Conservation (phyloP, 1,139 yeast species). For the Debaryomycetaceae sp. region DNA sequence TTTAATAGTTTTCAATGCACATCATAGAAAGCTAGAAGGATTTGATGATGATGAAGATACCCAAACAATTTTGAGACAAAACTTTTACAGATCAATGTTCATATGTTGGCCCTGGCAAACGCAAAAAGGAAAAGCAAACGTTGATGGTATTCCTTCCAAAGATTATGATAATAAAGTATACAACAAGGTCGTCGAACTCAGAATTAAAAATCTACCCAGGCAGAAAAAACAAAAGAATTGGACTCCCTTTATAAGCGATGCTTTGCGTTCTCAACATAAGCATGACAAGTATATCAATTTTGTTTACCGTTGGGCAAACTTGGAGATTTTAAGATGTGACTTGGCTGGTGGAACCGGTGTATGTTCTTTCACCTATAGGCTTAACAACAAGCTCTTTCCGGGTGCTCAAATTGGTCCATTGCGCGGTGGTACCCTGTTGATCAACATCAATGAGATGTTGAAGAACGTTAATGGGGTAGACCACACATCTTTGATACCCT, state of each 20-base stretch:
- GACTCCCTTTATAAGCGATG: slow-evolving; percentile 37
- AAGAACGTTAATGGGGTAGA: slow-evolving; percentile 7
- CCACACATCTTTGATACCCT: slow-evolving; percentile 12
- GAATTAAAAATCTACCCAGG: slow-evolving; percentile 19
- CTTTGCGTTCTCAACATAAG: slow-evolving; percentile 15
- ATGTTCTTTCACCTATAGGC: slow-evolving; percentile 25
- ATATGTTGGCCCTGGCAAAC: slow-evolving; percentile 22
- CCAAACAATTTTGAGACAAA: slow-evolving; percentile 10
- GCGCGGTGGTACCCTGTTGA: slow-evolving; percentile 37
- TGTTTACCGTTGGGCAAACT: slow-evolving; percentile 36
- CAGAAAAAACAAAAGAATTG: slow-evolving; percentile 37
- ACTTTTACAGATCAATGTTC: slow-evolving; percentile 12
- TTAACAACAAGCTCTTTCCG: slow-evolving; percentile 13
- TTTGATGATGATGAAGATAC: slow-evolving; percentile 24
- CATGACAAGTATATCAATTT: slow-evolving; percentile 29
- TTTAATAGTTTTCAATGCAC: slow-evolving; percentile 29
- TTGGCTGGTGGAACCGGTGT: slow-evolving; percentile 17
- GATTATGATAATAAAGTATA: slow-evolving; percentile 18
- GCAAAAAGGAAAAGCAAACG: slow-evolving; percentile 26
- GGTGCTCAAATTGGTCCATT: slow-evolving; percentile 27
- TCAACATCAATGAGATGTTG: slow-evolving; percentile 21
- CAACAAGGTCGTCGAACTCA: slow-evolving; percentile 22
- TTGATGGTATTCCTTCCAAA: slow-evolving; percentile 18
- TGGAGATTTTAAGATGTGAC: slow-evolving; percentile 35
- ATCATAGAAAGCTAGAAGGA: slow-evolving; percentile 23